Conservation (phyloP, 306 rosid species). For the Dalbergia oliveri region DNA sequence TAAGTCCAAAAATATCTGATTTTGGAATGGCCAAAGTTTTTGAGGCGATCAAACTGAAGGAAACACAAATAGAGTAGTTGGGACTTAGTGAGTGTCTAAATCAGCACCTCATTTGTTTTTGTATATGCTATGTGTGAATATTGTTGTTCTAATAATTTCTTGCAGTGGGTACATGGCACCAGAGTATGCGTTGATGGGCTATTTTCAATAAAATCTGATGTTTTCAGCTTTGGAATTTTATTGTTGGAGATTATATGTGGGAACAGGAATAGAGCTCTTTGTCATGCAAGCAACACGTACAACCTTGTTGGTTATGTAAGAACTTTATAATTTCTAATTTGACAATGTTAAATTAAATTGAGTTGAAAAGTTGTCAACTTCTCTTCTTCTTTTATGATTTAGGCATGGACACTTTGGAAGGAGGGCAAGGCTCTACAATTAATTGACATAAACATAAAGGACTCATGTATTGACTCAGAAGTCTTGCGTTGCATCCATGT, state of each 20-base stretch:
- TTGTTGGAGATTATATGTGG: conserved; percentile 58
- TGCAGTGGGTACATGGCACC: conserved; percentile 64
- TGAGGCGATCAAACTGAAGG: conserved; percentile 20
- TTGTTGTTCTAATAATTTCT: background rate
- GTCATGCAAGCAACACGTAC: conserved; percentile 36
- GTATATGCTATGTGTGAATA: background rate
- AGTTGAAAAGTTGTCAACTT: background rate
- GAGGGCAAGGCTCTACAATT: conserved; percentile 49
- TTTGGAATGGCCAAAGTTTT: conserved; percentile 32
- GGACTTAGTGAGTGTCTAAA: conserved; percentile 56
- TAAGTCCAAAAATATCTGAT: conserved; percentile 37
- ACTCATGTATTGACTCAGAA: conserved; percentile 31
- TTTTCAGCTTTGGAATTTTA: conserved; percentile 51
- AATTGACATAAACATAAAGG: conserved; percentile 46
- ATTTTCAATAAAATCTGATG: conserved; percentile 50
- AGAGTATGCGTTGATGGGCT: conserved; percentile 47
- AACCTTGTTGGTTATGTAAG: conserved; percentile 66
- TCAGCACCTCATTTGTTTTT: background rate
- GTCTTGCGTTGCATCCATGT: conserved; percentile 58
- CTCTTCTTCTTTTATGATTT: background rate
- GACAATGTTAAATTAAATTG: background rate
- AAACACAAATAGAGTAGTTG: conserved; percentile 43
- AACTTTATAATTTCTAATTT: background rate
- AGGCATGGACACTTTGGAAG: conserved; percentile 66
- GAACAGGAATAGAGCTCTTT: conserved; percentile 49